phyloP scores from a whole-genome alignment of 2,329 filamentous ascomycete genomes.

The Cordyceps farinosa region DNA sequence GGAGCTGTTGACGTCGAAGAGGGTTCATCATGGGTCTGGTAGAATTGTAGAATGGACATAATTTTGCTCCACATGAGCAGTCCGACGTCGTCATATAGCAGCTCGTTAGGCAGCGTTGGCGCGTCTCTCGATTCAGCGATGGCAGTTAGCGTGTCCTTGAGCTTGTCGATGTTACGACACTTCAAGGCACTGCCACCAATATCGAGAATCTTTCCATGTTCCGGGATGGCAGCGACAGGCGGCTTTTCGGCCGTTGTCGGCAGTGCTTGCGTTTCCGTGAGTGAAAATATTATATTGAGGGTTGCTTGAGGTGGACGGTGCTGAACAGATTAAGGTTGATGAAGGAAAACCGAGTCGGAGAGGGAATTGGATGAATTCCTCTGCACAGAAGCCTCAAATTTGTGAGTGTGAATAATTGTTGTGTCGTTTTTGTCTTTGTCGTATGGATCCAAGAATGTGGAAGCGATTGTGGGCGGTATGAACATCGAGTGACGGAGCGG shows the following conservation, averaged over 20 bases:
- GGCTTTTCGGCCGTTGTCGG: background rate
- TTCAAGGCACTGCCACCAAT: constrained; percentile 38
- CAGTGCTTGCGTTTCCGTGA: no score
- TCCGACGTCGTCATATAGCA: constrained; percentile 38
- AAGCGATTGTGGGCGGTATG: no score
- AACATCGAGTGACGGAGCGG: no score
- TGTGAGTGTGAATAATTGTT: no score
- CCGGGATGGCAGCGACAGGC: constrained; percentile 18
- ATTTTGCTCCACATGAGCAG: constrained; percentile 40
- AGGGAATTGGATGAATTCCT: no score
- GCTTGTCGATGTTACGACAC: constrained; percentile 26
- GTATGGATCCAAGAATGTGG: no score
- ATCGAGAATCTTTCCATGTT: constrained; percentile 34
- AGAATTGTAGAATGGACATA: constrained; percentile 38
- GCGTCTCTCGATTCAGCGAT: constrained; percentile 25
- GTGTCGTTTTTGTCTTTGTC: no score
- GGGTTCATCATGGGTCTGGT: constrained; percentile 39
- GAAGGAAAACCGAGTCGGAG: background rate
- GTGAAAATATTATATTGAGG: background rate
- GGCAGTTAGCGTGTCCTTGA: constrained; percentile 27
- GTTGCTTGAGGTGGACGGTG: background rate
- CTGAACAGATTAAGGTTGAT: background rate
- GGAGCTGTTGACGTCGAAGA: constrained; percentile 35
- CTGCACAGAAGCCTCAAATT: no score
- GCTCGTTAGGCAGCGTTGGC: constrained; percentile 38